phyloP scores from a whole-genome alignment of 192 early-diverging fungal species.

The Mortierella hygrophila region DNA sequence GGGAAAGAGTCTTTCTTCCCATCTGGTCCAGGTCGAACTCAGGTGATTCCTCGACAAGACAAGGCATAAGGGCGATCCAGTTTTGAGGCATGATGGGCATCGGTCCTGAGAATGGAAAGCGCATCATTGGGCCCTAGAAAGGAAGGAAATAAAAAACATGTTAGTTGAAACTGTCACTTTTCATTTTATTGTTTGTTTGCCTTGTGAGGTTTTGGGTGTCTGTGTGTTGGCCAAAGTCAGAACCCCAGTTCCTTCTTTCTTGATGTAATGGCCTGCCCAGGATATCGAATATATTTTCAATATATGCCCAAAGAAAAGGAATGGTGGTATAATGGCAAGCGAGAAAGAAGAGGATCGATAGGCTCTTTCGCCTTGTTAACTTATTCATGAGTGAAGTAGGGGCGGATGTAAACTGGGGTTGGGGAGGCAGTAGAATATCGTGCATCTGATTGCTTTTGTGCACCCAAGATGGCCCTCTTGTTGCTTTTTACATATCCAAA shows the following conservation, averaged over 20 bases:
- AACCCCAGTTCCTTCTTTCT: neutral
- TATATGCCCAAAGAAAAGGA: neutral
- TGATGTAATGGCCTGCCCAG: neutral
- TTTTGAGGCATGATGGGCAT: slow-evolving; percentile 21
- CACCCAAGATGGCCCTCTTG: too few species aligned
- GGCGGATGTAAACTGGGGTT: too few species aligned
- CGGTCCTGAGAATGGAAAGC: slow-evolving; percentile 18
- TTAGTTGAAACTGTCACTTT: neutral
- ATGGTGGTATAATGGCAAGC: neutral
- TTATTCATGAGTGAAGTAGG: neutral
- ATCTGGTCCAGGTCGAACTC: neutral
- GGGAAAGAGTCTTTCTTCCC: neutral
- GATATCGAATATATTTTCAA: neutral
- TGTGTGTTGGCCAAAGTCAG: neutral
- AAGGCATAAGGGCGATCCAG: slow-evolving; percentile 26
- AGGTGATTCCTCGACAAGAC: neutral
- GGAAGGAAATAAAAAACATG: neutral
- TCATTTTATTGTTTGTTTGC: neutral
- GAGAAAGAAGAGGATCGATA: neutral
- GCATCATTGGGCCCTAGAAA: slow-evolving; percentile 23
- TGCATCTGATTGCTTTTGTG: neutral
- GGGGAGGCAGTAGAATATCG: neutral
- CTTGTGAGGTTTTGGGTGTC: too few species aligned
- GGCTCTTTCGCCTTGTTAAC: neutral
- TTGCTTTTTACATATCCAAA: neutral